Conservation (phyloP, 768 basidiomycete species). For the Lactarius evosmus region DNA sequence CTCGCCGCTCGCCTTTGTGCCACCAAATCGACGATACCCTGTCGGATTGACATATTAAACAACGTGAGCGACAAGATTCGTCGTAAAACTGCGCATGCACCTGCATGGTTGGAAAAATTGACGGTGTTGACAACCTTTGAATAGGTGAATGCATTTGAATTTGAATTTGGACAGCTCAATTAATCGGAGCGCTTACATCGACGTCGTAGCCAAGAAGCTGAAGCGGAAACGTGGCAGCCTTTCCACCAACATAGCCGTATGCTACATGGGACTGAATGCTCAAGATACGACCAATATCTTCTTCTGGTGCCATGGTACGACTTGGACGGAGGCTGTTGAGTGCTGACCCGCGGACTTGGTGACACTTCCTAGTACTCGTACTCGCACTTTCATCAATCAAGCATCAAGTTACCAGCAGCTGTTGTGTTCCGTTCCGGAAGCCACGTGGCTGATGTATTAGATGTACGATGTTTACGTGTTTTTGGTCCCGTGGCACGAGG, state of each 20-base stretch:
- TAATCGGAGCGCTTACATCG: slow-evolving; percentile 56
- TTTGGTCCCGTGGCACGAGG: slow-evolving; percentile 6
- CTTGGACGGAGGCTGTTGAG: neutral
- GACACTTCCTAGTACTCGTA: no score
- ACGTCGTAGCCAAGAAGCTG: slow-evolving; percentile 93
- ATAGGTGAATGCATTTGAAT: neutral
- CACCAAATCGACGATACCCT: slow-evolving; percentile 85
- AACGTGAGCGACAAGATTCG: neutral
- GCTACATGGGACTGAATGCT: slow-evolving; percentile 94
- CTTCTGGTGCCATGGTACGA: slow-evolving; percentile 6
- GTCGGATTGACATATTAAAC: neutral
- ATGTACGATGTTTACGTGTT: slow-evolving; percentile 20
- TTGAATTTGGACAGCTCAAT: slow-evolving; percentile 4
- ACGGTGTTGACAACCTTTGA: slow-evolving; percentile 83
- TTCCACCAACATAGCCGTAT: slow-evolving; percentile 90
- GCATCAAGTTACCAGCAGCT: no score
- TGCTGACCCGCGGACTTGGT: neutral
- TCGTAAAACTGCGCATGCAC: slow-evolving; percentile 39
- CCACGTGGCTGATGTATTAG: no score
- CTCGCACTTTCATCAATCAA: no score
- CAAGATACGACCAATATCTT: slow-evolving; percentile 55
- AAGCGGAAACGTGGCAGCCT: slow-evolving; percentile 72
- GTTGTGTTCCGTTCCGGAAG: no score
- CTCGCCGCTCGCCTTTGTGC: slow-evolving; percentile 70
- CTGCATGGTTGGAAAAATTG: slow-evolving; percentile 92